phyloP scores from a whole-genome alignment of 352 stramenopile genomes.

The Salisapilia sapeloensis region DNA sequence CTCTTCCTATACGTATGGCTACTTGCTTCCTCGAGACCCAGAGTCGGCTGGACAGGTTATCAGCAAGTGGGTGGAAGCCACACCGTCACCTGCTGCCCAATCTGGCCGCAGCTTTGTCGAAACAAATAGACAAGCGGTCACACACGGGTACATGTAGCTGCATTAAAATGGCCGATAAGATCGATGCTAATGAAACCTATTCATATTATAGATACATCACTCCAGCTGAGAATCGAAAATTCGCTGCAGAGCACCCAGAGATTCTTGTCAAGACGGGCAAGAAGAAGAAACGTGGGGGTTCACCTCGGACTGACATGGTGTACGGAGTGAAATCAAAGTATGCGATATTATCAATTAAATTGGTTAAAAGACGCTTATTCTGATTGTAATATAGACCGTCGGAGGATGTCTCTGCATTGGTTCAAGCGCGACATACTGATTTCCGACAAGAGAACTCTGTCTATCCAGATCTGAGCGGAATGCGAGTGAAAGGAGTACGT shows the following conservation, averaged over 20 bases:
- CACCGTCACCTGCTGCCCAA: slow-evolving; percentile 35
- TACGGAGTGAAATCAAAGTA: slow-evolving; percentile 73
- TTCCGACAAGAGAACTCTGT: slow-evolving; percentile 48
- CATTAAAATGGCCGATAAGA: not conserved
- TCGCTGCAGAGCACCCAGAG: slow-evolving; percentile 48
- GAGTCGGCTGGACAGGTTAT: slow-evolving; percentile 61
- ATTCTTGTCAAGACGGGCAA: slow-evolving; percentile 42
- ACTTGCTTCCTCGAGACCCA: slow-evolving; percentile 44
- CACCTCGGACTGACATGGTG: slow-evolving; percentile 29
- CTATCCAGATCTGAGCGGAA: slow-evolving; percentile 61
- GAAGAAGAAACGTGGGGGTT: slow-evolving; percentile 38
- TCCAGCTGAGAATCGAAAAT: slow-evolving; percentile 33
- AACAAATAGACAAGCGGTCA: slow-evolving; percentile 53
- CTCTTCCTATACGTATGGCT: slow-evolving; percentile 44
- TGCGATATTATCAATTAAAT: not conserved
- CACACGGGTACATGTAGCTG: slow-evolving; percentile 17
- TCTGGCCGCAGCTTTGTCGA: slow-evolving; percentile 61
- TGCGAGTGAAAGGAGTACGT: slow-evolving; percentile 68
- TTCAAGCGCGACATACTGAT: slow-evolving; percentile 49
- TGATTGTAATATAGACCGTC: slow-evolving; percentile 29
- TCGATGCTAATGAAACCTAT: not conserved
- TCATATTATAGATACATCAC: slow-evolving; percentile 17
- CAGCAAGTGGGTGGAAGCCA: slow-evolving; percentile 48
- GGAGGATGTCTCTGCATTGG: slow-evolving; percentile 48
- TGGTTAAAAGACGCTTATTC: too few species aligned